A percentile compares a stretch with the other conserved stretches of the same genome.
Evolutionary conservation across 208 protist genomes (phyloP).

Genomic region (Trypanosoma vivax): DNA sequence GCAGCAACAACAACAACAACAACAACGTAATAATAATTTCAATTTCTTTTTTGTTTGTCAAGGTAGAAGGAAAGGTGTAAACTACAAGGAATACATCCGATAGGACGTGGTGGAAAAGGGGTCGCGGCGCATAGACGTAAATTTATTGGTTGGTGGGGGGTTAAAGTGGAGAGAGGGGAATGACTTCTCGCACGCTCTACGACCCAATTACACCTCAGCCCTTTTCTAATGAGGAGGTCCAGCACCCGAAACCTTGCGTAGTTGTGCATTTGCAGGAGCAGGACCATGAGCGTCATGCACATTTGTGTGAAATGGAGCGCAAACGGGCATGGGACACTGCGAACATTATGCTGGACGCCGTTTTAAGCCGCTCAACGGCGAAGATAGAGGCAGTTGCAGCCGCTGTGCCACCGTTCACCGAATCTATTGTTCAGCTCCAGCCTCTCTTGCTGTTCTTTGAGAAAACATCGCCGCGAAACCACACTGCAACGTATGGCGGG

Average conservation of each 20-base stretch:
- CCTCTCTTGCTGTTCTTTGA: slow-evolving; percentile 1
- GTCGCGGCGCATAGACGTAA: no score
- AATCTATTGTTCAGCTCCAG: not conserved
- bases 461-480: no score
- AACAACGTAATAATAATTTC: not conserved
- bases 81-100: no score
- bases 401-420: slow-evolving; percentile 19
- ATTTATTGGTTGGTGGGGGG: no score
- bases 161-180: not conserved
- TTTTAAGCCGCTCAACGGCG: slow-evolving; percentile 15
- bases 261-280: slow-evolving; percentile 2
- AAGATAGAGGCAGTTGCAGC: slow-evolving; percentile 2
- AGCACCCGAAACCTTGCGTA: slow-evolving; percentile 8
- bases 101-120: no score
- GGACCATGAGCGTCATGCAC: slow-evolving; percentile 4
- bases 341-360: slow-evolving; percentile 30
- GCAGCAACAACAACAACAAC: slow-evolving; percentile 7
- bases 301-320: slow-evolving; percentile 3
- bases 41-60: slow-evolving; percentile 3
- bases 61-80: no score
- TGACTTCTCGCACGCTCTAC: slow-evolving; percentile 14
- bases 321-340: slow-evolving; percentile 12
- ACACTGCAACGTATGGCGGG: no score
- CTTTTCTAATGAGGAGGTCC: slow-evolving; percentile 10
- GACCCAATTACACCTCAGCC: not conserved